Base-by-base conservation (phyloP, 2,329 filamentous ascomycete genomes). In the Fusarium sp. region DNA sequence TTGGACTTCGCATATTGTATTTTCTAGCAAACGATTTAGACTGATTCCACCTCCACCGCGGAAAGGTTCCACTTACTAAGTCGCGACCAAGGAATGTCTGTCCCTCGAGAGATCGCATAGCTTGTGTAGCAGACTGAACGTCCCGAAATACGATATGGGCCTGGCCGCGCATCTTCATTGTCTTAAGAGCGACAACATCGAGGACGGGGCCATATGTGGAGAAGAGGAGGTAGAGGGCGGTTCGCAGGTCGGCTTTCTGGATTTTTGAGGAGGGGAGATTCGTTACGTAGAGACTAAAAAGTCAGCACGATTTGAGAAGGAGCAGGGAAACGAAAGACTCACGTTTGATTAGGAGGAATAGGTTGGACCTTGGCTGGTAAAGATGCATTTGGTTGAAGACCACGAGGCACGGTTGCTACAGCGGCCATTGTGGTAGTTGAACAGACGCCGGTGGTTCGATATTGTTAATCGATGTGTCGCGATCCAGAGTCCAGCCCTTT, bases 131-230 rank as follows among this genome's bases (percentile, higher is more conserved):
- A n/a, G 94, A 91, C 74, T 97, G 93, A 38, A 95, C 86, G 80
- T 99, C 95, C 65, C 93, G 90, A 81, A 94, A 98, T 19, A 96
- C 93, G 68, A 99, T 86, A 79, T 98, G 96, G 69, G 96, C 96
- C 83, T 99, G 96, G 7, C 96, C 96, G 55, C 96, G 92, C 95
- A 98, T 98, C 84, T 94, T 94, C 81, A 87, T 87, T 3, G 94
- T 97, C 84, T 94, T 97, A 76, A 98, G 86, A 35, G 94, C 93
- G 54, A 98, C 93, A 25, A 99, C 90, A 80, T 99, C 96, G 65
- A 99, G 89, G 21, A 99, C 93, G 2, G 94, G 91, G 44, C 96
- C 96, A 80, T 97, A 97, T 19, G 94, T 97, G 16, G 94, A 94
- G 82, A 98, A 98, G 18, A 98, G 88, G 82, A 94, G 93, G 84